Evolutionary conservation across 2,329 filamentous ascomycete genomes (phyloP), one percentile per base, ranked within the genome.

Genomic region (Daldinia sp.): DNA sequence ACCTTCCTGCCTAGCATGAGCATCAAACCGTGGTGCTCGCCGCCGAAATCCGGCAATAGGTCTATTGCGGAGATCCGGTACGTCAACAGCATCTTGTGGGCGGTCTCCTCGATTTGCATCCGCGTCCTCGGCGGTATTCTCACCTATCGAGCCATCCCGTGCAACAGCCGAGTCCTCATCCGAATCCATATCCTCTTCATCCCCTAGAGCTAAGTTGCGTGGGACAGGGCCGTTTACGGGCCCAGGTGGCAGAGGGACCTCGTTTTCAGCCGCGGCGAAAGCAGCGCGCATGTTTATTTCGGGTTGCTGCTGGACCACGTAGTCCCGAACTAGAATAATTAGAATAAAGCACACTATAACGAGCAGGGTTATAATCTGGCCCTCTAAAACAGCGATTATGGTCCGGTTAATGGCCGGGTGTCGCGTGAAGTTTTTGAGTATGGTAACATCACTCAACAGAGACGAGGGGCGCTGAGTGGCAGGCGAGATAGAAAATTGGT

Each of bases 291-390:
- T 90, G 75, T 97, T 97, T 73, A 96, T 91, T 71, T 94, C 91
- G 4, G 95, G 96, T 77, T 99, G 96, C 78, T 99, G 96, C 78
- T 99, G 96, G 9, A 99, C 94, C 57, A 99, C 96, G 87, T 97
- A 99, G 81, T 99, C 96, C 53, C 97, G 86, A 53, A 99, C 98
- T 3, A 99, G 82, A 73, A 99, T 99, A 46, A 99, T 90, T n/a
- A 99, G 83, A 66, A 99, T 98, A 79, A 98, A 99, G 65, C 92
- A 94, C 50, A 97, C 87, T 6, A 99, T 95, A 57, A 98, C 93
- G 10, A 97, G 82, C 5, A 98, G 83, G 0, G 95, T 99, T 73
- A 99, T 97, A 54, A 98, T 88, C 77, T 97, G 94, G 3, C 96
- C 96, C 81, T 99, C 96, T 3, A 98, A 83, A 0, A 95, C 88